Percentiles rank a stretch among this genome's conserved stretches.
Conservation (phyloP, 306 rosid genomes). For the Lathyrus oleraceus region DNA sequence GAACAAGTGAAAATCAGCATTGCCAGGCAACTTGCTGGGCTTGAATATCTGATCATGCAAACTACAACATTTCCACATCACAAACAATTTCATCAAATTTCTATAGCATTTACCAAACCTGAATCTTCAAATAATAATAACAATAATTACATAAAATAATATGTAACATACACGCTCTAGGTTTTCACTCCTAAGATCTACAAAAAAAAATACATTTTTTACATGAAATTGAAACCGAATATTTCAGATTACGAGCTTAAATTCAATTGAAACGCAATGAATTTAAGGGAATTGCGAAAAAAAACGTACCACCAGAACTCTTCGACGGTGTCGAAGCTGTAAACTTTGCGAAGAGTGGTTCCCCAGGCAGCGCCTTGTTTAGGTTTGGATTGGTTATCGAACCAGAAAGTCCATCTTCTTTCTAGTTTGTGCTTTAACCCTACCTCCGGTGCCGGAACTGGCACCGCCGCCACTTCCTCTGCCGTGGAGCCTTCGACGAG, state of each 20-base stretch:
- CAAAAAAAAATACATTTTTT: not conserved
- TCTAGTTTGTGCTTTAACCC: constrained; percentile 59
- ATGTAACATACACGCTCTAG: not conserved
- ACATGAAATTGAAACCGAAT: constrained; percentile 13
- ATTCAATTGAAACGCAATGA: not conserved
- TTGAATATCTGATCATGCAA: constrained; percentile 81
- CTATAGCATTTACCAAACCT: constrained; percentile 12
- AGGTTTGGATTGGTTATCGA: constrained; percentile 78
- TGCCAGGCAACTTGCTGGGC: constrained; percentile 72
- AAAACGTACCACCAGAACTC: constrained; percentile 82
- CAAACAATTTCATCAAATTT: constrained; percentile 25
- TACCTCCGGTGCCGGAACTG: constrained; percentile 2
- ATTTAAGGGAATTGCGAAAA: not conserved
- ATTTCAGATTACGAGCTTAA: not conserved
- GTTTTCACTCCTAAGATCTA: constrained; percentile 29
- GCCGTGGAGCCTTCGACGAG: constrained; percentile 37
- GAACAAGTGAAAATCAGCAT: constrained; percentile 84
- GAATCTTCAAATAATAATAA: not conserved
- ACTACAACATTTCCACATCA: constrained; percentile 43
- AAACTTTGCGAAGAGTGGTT: constrained; percentile 65
- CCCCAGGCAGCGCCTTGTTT: constrained; percentile 98
- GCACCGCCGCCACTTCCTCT: constrained; percentile 8
- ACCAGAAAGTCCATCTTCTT: constrained; percentile 95
- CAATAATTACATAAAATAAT: not conserved
- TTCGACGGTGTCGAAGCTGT: constrained; percentile 84